Evolutionary conservation across 805 yeast species (phyloP), one percentile per base, ranked within the genome.

Genomic region (Nakazawaea ernobii): DNA sequence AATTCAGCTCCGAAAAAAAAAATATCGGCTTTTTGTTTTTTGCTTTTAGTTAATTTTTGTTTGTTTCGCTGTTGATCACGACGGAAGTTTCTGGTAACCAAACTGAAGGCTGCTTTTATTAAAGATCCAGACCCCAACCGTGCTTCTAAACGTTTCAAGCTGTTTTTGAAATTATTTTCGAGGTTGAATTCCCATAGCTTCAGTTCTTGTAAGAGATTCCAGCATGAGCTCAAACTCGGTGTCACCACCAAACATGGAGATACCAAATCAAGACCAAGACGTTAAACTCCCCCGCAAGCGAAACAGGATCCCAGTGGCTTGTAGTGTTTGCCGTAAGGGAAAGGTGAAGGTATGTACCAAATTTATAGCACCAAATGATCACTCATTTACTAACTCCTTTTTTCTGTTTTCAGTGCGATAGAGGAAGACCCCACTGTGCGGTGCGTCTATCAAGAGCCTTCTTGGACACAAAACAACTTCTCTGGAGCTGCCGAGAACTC

Each of bases 251-350:
- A 29, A 27, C 7, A 39, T 33, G 4, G 8, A 24, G 26, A 3
- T 5, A 7, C 2, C 41, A n/a, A 5, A n/a, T n/a, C 4, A 28
- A 24, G 6, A 13, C n/a, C 24, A 28, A 13, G 39, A 27, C 13
- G 11, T 11, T 8, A 42, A 35, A 24, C 32, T 35, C 13, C 40
- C 35, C 11, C 59, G 15, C 35, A 69, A 63, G 51, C 61, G 77
- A 43, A 66, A 70, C 42, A 65, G 79, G 40, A 64, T 69, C 50
- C 66, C 74, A 0, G 53, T 75, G 6, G 73, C 76, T 0, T 75
- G 80, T 52, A 69, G 67, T 30, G 67, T 68, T 36, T 75, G 80
- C 50, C 65, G 76, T 14, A 68, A 62, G 55, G 62, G 74, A 39
- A 75, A 75, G 53, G 74, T 73, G 35, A 74, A 73, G 55, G 68